A percentile compares a stretch with the other conserved stretches of the same genome.
Conservation (phyloP, 108 stramenopile species). For the Ochromonas danica region DNA sequence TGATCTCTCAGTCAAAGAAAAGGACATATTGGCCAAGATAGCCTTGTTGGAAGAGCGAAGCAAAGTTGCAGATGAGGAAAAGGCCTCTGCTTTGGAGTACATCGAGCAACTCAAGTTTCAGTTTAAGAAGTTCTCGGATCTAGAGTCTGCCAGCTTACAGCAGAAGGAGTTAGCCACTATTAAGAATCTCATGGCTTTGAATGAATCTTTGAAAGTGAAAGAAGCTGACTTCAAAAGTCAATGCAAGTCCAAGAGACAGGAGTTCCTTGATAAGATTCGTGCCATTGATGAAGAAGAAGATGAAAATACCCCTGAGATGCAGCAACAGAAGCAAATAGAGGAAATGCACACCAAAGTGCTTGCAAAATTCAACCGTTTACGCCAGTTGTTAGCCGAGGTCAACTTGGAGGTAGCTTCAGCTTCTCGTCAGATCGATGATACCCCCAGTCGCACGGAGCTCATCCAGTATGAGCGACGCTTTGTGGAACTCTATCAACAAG, state of each 20-base stretch:
- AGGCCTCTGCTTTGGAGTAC: not conserved
- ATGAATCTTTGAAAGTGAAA: constrained; percentile 19
- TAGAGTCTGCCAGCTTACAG: not conserved
- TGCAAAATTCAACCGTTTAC: constrained; percentile 13
- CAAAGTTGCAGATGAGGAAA: constrained; percentile 1
- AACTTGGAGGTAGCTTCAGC: constrained; percentile 19
- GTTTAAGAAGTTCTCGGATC: constrained; percentile 11
- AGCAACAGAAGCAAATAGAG: not conserved
- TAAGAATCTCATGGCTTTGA: constrained; percentile 21
- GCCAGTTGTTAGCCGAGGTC: not conserved
- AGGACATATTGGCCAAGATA: not conserved
- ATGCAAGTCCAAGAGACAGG: constrained; percentile 4
- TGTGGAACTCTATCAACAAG: constrained; percentile 50
- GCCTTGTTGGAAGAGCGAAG: not conserved
- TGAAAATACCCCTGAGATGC: constrained; percentile 2
- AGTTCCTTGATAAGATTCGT: not conserved
- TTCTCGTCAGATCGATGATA: constrained; percentile 42
- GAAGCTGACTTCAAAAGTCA: constrained; percentile 10
- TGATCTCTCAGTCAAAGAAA: not conserved
- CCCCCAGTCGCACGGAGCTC: constrained; percentile 45
- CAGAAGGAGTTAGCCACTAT: constrained; percentile 5
- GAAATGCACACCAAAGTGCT: constrained; percentile 33
- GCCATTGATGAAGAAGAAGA: constrained; percentile 11
- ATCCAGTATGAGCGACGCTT: constrained; percentile 54
- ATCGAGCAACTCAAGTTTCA: not conserved